Percentiles rank a stretch among this genome's conserved stretches.
Conservation (phyloP, 176 grass and related monocot species). For the Secale cereale region DNA sequence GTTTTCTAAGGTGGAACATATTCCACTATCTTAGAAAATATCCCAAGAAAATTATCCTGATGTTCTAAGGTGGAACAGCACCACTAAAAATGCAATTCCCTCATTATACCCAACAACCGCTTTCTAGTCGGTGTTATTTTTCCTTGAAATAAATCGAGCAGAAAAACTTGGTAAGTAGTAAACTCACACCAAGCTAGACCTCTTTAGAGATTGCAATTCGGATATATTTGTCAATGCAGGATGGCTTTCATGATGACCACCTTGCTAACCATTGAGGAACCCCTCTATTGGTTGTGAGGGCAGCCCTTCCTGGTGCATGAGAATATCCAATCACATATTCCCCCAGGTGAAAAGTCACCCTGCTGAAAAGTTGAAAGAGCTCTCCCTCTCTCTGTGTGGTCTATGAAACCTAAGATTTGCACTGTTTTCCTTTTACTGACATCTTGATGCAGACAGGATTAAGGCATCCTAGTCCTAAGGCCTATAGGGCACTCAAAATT, state of each 20-base stretch:
- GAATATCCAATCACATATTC: slow-evolving; percentile 65
- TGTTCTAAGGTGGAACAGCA: not conserved
- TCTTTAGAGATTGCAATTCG: not conserved
- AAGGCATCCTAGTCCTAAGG: slow-evolving; percentile 9
- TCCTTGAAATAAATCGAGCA: not conserved
- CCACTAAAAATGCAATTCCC: not conserved
- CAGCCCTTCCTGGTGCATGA: slow-evolving; percentile 26
- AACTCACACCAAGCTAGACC: not conserved
- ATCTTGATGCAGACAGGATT: slow-evolving; percentile 37
- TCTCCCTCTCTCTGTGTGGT: slow-evolving; percentile 5
- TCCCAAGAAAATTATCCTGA: not conserved
- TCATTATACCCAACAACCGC: not conserved
- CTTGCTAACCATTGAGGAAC: slow-evolving; percentile 9
- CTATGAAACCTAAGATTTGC: slow-evolving; percentile 14
- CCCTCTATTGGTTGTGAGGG: slow-evolving; percentile 10
- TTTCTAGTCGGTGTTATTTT: not conserved
- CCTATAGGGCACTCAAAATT: slow-evolving; percentile 14
- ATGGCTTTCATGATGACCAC: slow-evolving; percentile 11
- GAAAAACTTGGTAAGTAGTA: not conserved
- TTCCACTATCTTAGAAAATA: not conserved
- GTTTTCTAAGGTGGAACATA: not conserved
- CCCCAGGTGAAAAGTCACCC: slow-evolving; percentile 4
- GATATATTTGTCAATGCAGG: not conserved
- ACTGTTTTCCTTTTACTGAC: slow-evolving; percentile 35
- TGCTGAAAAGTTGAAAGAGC: slow-evolving; percentile 32